Evolutionary conservation across 495 filamentous ascomycete genomes (phyloP).

Genomic region (Xylaria cubensis): DNA sequence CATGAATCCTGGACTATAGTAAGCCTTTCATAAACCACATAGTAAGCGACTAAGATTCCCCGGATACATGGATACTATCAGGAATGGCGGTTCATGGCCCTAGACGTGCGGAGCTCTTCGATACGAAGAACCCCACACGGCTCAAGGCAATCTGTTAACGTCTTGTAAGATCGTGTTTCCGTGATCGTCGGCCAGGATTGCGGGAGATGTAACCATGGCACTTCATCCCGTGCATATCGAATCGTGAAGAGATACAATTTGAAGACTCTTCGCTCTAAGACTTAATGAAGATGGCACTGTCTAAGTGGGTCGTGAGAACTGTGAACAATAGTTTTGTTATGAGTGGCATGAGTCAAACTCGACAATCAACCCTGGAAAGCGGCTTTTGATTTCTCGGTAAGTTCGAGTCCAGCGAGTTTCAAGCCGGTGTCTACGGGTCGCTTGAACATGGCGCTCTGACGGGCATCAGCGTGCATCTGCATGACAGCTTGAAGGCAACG

Average conservation of each 20-base stretch:
- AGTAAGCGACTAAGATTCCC: slow-evolving; percentile 17
- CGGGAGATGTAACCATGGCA: slow-evolving; percentile 4
- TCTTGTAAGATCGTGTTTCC: slow-evolving; percentile 18
- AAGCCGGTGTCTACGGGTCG: background rate
- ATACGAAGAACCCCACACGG: slow-evolving; percentile 1
- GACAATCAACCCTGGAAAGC: background rate
- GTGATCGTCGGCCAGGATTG: slow-evolving; percentile 20
- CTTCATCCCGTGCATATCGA: background rate
- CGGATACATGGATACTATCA: slow-evolving; percentile 17
- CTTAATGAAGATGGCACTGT: background rate
- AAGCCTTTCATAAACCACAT: background rate
- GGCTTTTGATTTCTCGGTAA: background rate
- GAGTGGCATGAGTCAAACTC: background rate
- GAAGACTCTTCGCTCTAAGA: background rate
- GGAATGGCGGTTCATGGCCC: slow-evolving; percentile 7
- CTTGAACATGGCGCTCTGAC: slow-evolving; percentile 7
- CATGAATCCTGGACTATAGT: slow-evolving; percentile 9
- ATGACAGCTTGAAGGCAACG: background rate
- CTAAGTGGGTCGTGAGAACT: background rate
- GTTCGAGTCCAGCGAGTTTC: background rate
- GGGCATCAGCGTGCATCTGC: background rate
- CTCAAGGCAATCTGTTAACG: slow-evolving; percentile 18
- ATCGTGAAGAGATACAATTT: background rate
- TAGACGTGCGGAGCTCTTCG: slow-evolving; percentile 12
- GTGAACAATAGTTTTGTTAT: background rate